Percentiles rank a stretch among this genome's conserved stretches.
Evolutionary conservation across 345 rosid species (phyloP).

Genomic region (Dimocarpus longan): DNA sequence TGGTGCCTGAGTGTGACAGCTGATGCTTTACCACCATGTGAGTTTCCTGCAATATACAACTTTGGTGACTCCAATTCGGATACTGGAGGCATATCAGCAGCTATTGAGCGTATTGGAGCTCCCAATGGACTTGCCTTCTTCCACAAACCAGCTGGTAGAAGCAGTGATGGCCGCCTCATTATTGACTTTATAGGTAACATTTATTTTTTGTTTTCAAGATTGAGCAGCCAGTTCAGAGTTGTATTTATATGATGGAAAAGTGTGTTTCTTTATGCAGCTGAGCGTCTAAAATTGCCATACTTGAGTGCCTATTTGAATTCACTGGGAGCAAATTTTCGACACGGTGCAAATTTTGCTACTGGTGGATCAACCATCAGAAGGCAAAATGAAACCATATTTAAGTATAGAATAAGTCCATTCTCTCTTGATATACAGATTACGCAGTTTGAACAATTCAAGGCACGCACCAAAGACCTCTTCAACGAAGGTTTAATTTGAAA

Average conservation of each 20-base stretch:
- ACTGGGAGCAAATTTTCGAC: constrained; percentile 73
- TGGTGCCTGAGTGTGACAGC: constrained; percentile 33
- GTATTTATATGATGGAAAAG: background rate
- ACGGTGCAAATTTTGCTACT: constrained; percentile 90
- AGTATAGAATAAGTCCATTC: constrained; percentile 90
- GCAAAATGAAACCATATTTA: constrained; percentile 82
- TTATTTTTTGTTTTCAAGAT: background rate
- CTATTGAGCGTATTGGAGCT: constrained; percentile 58
- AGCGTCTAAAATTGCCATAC: constrained; percentile 66
- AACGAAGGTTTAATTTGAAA: constrained; percentile 42
- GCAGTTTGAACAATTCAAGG: constrained; percentile 75
- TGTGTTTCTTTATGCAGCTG: constrained; percentile 53
- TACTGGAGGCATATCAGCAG: constrained; percentile 83
- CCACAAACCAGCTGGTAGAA: constrained; percentile 69
- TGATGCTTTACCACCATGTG: constrained; percentile 40
- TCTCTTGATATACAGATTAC: constrained; percentile 83
- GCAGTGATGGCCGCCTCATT: constrained; percentile 77
- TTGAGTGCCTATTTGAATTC: constrained; percentile 90
- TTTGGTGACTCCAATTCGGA: constrained; percentile 92
- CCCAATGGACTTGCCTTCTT: constrained; percentile 68
- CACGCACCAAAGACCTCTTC: constrained; percentile 55
- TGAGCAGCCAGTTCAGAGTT: background rate
- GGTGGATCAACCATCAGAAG: constrained; percentile 92
- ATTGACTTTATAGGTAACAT: constrained; percentile 81
- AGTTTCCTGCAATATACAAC: constrained; percentile 78